A percentile compares a stretch with the other conserved stretches of the same genome.
Evolutionary conservation across 2,329 filamentous ascomycete genomes (phyloP).

Genomic region (Curvularia hawaiiensis): DNA sequence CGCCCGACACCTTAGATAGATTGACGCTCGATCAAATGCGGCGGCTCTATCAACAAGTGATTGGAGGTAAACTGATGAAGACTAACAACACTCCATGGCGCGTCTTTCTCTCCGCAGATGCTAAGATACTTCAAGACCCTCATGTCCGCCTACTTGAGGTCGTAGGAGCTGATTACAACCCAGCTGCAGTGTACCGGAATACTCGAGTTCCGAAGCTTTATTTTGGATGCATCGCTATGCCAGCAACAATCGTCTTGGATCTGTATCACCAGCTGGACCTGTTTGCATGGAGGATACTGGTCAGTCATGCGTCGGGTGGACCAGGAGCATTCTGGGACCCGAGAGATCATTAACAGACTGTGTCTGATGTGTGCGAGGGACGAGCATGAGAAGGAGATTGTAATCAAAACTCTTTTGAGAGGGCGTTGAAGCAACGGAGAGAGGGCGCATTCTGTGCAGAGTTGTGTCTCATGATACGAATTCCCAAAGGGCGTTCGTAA

Average conservation of each 20-base stretch:
- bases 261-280: not conserved
- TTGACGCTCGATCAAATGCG: not conserved
- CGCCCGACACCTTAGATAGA: not conserved
- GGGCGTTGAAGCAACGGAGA: too few species aligned
- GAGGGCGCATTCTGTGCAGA: too few species aligned
- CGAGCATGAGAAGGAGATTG: too few species aligned
- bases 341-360: not conserved
- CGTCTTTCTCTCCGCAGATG: not conserved
- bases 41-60: not conserved
- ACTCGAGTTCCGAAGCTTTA: not conserved
- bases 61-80: not conserved
- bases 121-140: not conserved
- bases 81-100: not conserved
- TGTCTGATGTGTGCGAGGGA: too few species aligned
- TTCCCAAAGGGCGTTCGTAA: too few species aligned
- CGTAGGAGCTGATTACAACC: not conserved
- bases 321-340: not conserved
- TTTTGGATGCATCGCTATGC: not conserved
- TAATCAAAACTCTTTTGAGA: too few species aligned
- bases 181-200: not conserved
- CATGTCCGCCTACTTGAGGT: not conserved
- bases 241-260: not conserved
- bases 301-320: not conserved
- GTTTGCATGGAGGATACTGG: not conserved
- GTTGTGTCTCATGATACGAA: too few species aligned